Evolutionary conservation across 176 grass and related monocot species (phyloP).

Genomic region (Pharus latifolius): DNA sequence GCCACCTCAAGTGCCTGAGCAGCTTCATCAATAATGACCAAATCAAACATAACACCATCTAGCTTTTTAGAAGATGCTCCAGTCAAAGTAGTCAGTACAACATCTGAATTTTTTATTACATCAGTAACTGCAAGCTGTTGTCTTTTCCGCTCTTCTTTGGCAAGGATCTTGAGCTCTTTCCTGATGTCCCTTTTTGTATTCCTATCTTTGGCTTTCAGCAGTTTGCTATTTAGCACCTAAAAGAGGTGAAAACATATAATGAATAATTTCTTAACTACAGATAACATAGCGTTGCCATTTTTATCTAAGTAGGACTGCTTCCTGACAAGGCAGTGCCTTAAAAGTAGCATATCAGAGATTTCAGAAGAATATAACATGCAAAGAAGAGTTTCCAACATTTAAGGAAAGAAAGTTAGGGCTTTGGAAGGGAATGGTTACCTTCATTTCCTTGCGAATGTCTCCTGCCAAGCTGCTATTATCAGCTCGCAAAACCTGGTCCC

Average conservation of each 20-base stretch:
- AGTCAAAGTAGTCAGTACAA: conserved; percentile 92
- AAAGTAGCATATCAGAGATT: not conserved
- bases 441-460: conserved; percentile 99
- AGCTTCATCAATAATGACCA: conserved; percentile 97
- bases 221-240: conserved; percentile 74
- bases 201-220: conserved; percentile 86
- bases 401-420: not conserved
- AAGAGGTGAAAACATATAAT: not conserved
- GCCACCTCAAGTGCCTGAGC: conserved; percentile 96
- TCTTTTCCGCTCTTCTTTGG: conserved; percentile 86
- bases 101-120: conserved; percentile 87
- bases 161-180: conserved; percentile 84
- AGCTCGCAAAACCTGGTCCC: conserved; percentile 67
- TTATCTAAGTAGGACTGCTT: not conserved
- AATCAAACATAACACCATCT: conserved; percentile 67
- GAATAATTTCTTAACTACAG: not conserved
- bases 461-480: conserved; percentile 94
- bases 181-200: conserved; percentile 86
- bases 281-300: not conserved
- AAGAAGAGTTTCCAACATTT: not conserved
- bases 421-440: conserved; percentile 20
- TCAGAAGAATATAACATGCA: not conserved
- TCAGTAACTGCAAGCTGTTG: conserved; percentile 84
- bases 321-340: not conserved
- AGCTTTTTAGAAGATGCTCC: conserved; percentile 83